A percentile compares a stretch with the other conserved stretches of the same genome.
These are phyloP conservation scores for Aspergillus sp. DNA, from an alignment of 2,329 filamentous ascomycete species.

Conservation along the genomic window DNA sequence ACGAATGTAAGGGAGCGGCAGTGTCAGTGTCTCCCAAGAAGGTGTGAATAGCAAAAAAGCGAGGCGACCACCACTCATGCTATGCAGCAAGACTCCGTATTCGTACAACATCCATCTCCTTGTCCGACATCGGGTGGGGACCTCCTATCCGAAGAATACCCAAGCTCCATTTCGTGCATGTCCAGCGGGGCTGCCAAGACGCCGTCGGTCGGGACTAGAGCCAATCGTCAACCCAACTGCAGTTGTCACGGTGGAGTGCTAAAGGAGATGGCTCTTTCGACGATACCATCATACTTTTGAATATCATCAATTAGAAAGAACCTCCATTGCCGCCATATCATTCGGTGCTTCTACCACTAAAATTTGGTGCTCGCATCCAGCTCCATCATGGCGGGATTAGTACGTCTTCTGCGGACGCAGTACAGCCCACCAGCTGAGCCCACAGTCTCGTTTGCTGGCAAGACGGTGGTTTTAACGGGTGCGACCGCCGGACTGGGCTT, in stretches of 20 bases:
- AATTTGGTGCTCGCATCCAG: too few species aligned
- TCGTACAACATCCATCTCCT: too few species aligned
- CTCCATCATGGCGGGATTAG: constrained; percentile 24
- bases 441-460: constrained; percentile 40
- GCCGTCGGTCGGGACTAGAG: constrained; percentile 7
- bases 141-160: constrained; percentile 1
- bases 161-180: constrained; percentile 1
- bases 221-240: constrained; percentile 2
- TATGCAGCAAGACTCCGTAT: too few species aligned
- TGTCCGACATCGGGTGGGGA: neutral
- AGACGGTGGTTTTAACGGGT: constrained; percentile 50
- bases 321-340: neutral
- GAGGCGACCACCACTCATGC: too few species aligned
- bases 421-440: constrained; percentile 37
- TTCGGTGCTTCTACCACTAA: too few species aligned
- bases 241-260: neutral
- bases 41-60: too few species aligned
- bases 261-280: neutral
- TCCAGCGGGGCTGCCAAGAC: constrained; percentile 14
- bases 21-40: too few species aligned
- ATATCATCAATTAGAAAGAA: neutral
- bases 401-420: constrained; percentile 29
- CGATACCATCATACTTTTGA: neutral
- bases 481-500: constrained; percentile 52
- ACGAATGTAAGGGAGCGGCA: too few species aligned